Conservation (phyloP, 106 monocot genomes). For the Dendrobium officinale region DNA sequence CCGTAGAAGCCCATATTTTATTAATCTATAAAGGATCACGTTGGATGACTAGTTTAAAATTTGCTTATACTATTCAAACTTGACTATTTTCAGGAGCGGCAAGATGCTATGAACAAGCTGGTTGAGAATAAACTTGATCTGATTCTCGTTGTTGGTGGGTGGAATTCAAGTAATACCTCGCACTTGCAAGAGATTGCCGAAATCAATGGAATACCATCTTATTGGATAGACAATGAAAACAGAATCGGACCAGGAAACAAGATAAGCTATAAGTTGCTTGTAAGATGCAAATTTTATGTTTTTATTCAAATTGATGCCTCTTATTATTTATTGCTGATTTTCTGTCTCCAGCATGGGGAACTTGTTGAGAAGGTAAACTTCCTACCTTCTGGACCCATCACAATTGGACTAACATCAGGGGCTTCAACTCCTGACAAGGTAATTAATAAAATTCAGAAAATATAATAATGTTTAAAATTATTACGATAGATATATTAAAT, state of each 20-base stretch:
- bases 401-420: slow-evolving; percentile 75
- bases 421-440: slow-evolving; percentile 90
- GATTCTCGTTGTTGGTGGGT: slow-evolving; percentile 92
- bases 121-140: slow-evolving; percentile 91
- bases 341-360: slow-evolving; percentile 55
- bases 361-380: slow-evolving; percentile 72
- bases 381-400: slow-evolving; percentile 57
- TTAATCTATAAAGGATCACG: background rate
- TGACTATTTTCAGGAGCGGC: slow-evolving; percentile 57
- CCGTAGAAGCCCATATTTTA: background rate
- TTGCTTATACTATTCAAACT: background rate
- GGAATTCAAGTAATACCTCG: slow-evolving; percentile 98
- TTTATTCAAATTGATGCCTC: background rate
- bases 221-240: slow-evolving; percentile 88
- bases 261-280: slow-evolving; percentile 64
- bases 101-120: slow-evolving; percentile 99
- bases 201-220: slow-evolving; percentile 75
- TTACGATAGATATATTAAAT: background rate
- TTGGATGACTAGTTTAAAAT: background rate
- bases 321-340: background rate
- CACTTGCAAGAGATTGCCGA: slow-evolving; percentile 99
- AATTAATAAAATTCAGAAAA: background rate
- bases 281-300: slow-evolving; percentile 15
- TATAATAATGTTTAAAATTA: background rate
- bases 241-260: slow-evolving; percentile 95